Base-by-base conservation (phyloP, 2,329 filamentous ascomycete species). In the Botrytis fabae region DNA sequence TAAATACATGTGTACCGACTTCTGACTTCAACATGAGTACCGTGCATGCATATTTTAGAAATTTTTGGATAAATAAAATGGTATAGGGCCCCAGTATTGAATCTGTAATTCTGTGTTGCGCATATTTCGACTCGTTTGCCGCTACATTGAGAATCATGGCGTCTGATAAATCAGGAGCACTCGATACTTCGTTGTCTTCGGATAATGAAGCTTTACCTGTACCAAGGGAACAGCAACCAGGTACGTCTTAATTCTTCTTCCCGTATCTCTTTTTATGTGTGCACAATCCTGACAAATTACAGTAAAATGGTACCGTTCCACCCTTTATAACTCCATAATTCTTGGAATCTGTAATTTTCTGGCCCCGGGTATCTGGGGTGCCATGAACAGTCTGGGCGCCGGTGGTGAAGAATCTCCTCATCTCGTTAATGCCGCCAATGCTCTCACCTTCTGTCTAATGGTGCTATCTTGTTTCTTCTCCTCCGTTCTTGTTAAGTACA, bases 381-480 rank as follows among this genome's bases (percentile, higher is more conserved):
- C 90, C 12, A 92, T 93, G 90, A 93, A 93, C 82, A 90, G 87
- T 0, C 85, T 93, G 0, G 91, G 91, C 16, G 92, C 90, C 1
- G 92, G 91, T 66, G 92, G 92, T 4, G 85, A 88, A 44, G 85
- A 89, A 75, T 85, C 86, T 14, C 91, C 91, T 0, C 86, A 89
- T 77, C 84, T 93, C 1, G 89, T 93, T 68, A 93, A 79, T 51
- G 86, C 89, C 0, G 91, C 90, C 22, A 94, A 94, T 76, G 88
- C 91, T 0, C 80, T 93, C 57, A 92, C 91, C 0, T 93, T 93
- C 78, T 89, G 89, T 64, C 85, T 93, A 12, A 93, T 93, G 91
- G 89, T 93, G 0, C 78, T 93, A 0, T 91, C 90, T 0, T 93
- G 91, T 78, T 89, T 86, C 78, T 87, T 93, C 65, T 88, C 88